Conservation (phyloP, 768 basidiomycete species). For the Fibroporia radiculosa region DNA sequence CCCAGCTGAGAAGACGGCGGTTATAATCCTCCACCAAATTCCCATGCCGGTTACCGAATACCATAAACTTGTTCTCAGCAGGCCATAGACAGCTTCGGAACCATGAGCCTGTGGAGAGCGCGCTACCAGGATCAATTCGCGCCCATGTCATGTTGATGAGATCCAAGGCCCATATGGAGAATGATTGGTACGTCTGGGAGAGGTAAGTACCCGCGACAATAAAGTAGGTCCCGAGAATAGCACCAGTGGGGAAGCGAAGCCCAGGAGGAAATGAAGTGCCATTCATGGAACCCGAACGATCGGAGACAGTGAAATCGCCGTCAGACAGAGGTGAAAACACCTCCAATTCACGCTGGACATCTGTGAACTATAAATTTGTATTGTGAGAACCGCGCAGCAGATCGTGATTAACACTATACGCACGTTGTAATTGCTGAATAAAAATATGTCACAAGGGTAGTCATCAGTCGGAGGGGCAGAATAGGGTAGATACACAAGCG, state of each 20-base stretch:
- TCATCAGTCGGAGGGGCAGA: conserved; percentile 65
- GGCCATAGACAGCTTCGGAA: conserved; percentile 88
- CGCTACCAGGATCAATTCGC: conserved; percentile 82
- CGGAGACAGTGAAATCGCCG: conserved; percentile 68
- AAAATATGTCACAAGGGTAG: conserved; percentile 77
- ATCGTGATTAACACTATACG: conserved; percentile 19
- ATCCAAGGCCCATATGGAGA: conserved; percentile 95
- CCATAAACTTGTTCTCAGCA: conserved; percentile 75
- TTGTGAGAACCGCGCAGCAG: neutral
- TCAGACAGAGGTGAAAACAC: conserved; percentile 78
- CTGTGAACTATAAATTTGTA: conserved; percentile 60
- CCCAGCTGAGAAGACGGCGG: conserved; percentile 83
- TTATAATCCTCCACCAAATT: conserved; percentile 92
- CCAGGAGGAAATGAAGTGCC: conserved; percentile 86
- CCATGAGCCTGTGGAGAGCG: conserved; percentile 87
- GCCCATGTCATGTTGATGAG: conserved; percentile 78
- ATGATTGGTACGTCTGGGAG: conserved; percentile 88
- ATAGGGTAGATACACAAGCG: conserved; percentile 67
- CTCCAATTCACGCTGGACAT: conserved; percentile 93
- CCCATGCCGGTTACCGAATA: conserved; percentile 85
- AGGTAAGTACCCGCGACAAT: conserved; percentile 96
- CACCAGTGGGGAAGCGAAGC: conserved; percentile 92
- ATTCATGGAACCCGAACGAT: conserved; percentile 75
- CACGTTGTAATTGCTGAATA: conserved; percentile 97
- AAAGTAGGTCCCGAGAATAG: conserved; percentile 83